These are phyloP conservation scores for Tolypocladium sp. DNA, from an alignment of 2,329 filamentous ascomycete species.

Conservation along the genomic window DNA sequence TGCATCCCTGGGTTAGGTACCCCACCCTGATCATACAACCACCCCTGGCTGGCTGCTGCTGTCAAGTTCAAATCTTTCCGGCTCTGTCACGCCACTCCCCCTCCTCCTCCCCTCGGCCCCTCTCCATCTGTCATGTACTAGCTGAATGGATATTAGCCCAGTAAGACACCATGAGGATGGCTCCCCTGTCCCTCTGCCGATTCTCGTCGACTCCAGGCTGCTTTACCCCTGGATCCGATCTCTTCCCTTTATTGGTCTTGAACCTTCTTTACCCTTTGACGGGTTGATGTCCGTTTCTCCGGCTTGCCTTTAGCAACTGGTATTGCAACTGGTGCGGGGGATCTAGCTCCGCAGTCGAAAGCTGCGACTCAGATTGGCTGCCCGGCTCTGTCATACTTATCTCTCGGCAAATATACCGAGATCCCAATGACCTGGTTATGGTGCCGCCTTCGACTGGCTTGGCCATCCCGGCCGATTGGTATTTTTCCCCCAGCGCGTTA, in stretches of 20 bases:
- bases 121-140: background rate
- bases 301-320: background rate
- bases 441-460: too few species aligned
- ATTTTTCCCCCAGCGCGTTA: too few species aligned
- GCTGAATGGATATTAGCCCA: background rate
- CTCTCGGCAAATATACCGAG: background rate
- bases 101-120: background rate
- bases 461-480: background rate
- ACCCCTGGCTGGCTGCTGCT: background rate
- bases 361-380: background rate
- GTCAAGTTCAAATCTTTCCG: background rate
- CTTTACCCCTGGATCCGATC: background rate
- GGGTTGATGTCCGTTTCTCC: background rate
- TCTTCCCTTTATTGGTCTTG: background rate
- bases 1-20: background rate
- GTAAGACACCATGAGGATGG: background rate
- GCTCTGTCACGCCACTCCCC: background rate
- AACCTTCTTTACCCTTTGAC: background rate
- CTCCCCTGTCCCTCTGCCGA: background rate
- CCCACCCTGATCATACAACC: background rate
- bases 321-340: background rate
- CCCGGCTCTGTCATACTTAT: background rate
- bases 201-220: background rate
- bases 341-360: background rate
- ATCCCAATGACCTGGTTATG: background rate